Conservation (phyloP, 192 early-diverging fungal genomes). For the Entomortierella chlamydospora region DNA sequence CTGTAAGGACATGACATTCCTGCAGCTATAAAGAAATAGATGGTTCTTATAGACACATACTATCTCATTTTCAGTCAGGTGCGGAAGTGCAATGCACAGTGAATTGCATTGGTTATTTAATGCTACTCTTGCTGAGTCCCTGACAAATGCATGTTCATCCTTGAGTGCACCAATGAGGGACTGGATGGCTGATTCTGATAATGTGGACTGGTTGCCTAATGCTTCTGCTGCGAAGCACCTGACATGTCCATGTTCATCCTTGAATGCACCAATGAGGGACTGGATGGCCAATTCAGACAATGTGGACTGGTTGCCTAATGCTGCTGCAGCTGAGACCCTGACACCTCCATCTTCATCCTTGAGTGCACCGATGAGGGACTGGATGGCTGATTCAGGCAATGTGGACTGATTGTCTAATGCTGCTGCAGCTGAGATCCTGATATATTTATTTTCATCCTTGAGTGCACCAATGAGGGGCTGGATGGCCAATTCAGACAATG, state of each 20-base stretch:
- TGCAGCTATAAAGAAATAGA: constrained; percentile 4
- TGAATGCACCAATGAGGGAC: too few relatives aligned
- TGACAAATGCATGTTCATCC: too few relatives aligned
- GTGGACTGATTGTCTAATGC: constrained; percentile 9
- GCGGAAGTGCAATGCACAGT: background rate
- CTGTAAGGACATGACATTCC: background rate
- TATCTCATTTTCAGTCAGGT: constrained; percentile 1
- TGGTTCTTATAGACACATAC: background rate
- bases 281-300: too few relatives aligned
- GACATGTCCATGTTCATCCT: too few relatives aligned
- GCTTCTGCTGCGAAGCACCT: too few relatives aligned
- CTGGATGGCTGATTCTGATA: background rate
- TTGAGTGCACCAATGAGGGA: too few relatives aligned
- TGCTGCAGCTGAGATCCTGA: background rate
- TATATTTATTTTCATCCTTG: background rate
- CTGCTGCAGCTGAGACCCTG: too few relatives aligned
- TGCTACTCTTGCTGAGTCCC: too few relatives aligned
- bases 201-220: background rate
- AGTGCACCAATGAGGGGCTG: constrained; percentile 4
- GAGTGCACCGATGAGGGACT: background rate
- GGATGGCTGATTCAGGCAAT: background rate
- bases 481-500: constrained; percentile 8
- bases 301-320: too few relatives aligned
- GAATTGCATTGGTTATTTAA: background rate
- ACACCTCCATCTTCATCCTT: too few relatives aligned